Percentiles rank a stretch among this genome's conserved stretches.
Conservation (phyloP, 495 filamentous ascomycete genomes). For the Lineolata rhizophorae region DNA sequence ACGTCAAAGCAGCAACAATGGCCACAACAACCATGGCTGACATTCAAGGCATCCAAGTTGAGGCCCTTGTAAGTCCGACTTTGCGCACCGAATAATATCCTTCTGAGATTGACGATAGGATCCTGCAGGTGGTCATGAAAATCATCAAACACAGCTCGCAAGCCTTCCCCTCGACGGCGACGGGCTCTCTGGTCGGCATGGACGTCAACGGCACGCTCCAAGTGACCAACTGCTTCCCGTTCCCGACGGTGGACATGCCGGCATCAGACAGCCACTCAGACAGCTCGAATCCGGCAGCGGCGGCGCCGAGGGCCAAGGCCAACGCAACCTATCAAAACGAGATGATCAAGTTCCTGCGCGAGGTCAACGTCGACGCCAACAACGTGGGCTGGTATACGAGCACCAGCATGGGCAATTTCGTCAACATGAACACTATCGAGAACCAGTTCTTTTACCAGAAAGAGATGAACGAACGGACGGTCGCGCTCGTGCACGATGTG, state of each 20-base stretch:
- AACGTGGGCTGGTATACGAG: constrained; percentile 98
- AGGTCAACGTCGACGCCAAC: constrained; percentile 97
- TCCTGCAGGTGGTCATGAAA: constrained; percentile 88
- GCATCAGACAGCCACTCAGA: constrained; percentile 52
- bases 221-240: constrained; percentile 87
- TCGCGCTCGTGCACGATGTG: constrained; percentile 89
- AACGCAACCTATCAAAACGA: constrained; percentile 81
- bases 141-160: constrained; percentile 83
- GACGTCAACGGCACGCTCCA: constrained; percentile 65
- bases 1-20: no score
- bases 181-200: constrained; percentile 82
- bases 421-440: constrained; percentile 87
- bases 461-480: constrained; percentile 72
- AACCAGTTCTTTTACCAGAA: constrained; percentile 96
- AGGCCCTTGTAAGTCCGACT: constrained; percentile 42
- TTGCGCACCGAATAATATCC: constrained; percentile 2
- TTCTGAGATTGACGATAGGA: constrained; percentile 9
- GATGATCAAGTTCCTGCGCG: constrained; percentile 89
- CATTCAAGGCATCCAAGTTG: constrained; percentile 49
- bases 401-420: constrained; percentile 95
- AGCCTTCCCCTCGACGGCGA: constrained; percentile 72
- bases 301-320: constrained; percentile 76
- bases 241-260: constrained; percentile 65
- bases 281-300: constrained; percentile 55
- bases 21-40: no score